Percentiles rank a stretch among this genome's conserved stretches.
Evolutionary conservation across 768 basidiomycete genomes (phyloP).

Genomic region (Fibroporia radiculosa): DNA sequence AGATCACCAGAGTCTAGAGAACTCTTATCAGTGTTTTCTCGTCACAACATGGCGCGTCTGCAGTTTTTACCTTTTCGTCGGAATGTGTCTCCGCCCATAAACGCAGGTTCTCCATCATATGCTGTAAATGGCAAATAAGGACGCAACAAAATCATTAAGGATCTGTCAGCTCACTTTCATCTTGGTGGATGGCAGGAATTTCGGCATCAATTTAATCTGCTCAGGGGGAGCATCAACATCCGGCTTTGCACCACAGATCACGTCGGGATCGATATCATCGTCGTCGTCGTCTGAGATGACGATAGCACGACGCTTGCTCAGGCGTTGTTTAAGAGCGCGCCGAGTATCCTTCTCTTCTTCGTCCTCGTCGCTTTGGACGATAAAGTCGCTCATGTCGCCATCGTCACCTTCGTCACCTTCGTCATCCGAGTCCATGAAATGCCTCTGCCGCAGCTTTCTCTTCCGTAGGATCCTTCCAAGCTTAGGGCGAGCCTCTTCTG

Average conservation of each 20-base stretch:
- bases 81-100: conserved; percentile 39
- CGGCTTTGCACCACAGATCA: conserved; percentile 14
- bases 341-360: conserved; percentile 45
- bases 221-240: conserved; percentile 21
- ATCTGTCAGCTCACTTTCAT: conserved; percentile 46
- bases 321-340: conserved; percentile 29
- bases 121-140: conserved; percentile 21
- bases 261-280: conserved; percentile 14
- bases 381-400: conserved; percentile 43
- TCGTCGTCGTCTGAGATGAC: conserved; percentile 25
- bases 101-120: conserved; percentile 51
- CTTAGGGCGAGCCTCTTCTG: neutral
- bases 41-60: neutral
- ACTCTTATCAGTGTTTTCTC: conserved; percentile 3
- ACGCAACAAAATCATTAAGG: neutral
- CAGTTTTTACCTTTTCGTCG: conserved; percentile 47
- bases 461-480: conserved; percentile 1
- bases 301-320: conserved; percentile 30
- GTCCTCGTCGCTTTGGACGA: conserved; percentile 44
- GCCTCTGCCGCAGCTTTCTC: conserved; percentile 7
- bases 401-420: conserved; percentile 32
- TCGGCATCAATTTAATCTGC: conserved; percentile 38
- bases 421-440: conserved; percentile 26
- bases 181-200: conserved; percentile 65
- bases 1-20: conserved; percentile 51